These are phyloP conservation scores for Plasmodium vivax DNA, from an alignment of 169 alveolate genomes.

Conservation along the genomic window DNA sequence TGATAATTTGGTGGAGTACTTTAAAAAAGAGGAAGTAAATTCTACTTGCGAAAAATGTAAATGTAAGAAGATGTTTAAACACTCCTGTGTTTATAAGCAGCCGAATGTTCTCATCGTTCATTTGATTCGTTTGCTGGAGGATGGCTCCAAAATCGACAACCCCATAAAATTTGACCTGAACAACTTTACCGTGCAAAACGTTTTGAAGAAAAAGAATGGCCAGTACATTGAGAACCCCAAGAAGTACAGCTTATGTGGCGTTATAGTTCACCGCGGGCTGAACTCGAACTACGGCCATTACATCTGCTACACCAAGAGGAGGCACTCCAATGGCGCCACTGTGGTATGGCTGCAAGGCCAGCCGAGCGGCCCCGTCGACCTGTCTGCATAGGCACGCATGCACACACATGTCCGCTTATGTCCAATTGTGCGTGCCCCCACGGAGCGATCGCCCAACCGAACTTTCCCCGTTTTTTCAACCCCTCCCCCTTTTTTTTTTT, in stretches of 20 bases:
- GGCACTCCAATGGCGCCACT: constrained; percentile 42
- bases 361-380: neutral
- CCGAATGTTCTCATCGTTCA: constrained; percentile 56
- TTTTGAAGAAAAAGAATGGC: constrained; percentile 22
- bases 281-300: constrained; percentile 60
- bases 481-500: neutral
- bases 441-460: neutral
- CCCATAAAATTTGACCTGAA: constrained; percentile 40
- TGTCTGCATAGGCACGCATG: neutral
- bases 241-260: constrained; percentile 48
- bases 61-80: constrained; percentile 53
- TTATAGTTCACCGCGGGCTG: constrained; percentile 52
- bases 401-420: neutral
- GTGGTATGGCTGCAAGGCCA: constrained; percentile 13
- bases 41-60: constrained; percentile 71
- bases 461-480: neutral
- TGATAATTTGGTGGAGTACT: constrained; percentile 63
- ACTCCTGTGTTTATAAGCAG: constrained; percentile 50
- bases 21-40: constrained; percentile 72
- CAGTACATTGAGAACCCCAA: constrained; percentile 33
- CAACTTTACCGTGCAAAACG: constrained; percentile 45
- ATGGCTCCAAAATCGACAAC: constrained; percentile 65
- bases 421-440: neutral
- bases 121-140: constrained; percentile 45
- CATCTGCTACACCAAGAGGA: constrained; percentile 64